These are phyloP conservation scores for Croton setiger DNA, from an alignment of 441 rosid species.

Conservation along the genomic window DNA sequence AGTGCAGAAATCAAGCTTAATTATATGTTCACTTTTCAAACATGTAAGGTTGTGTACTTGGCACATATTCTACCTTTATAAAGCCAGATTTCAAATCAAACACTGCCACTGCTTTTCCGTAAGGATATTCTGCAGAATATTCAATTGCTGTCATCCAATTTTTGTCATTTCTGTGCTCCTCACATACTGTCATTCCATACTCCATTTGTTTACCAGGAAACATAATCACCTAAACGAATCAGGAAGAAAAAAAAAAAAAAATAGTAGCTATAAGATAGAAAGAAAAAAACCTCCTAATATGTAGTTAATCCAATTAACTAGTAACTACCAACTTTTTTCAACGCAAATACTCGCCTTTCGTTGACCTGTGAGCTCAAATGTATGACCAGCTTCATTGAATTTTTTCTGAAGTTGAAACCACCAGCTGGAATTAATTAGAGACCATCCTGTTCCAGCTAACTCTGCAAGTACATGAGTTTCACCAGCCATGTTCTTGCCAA, in stretches of 20 bases:
- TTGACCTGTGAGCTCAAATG: constrained; percentile 10
- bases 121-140: constrained; percentile 27
- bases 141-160: constrained; percentile 24
- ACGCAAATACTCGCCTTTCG: constrained; percentile 9
- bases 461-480: constrained; percentile 20
- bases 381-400: not conserved
- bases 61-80: constrained; percentile 17
- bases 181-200: not conserved
- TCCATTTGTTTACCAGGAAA: not conserved
- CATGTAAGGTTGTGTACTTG: not conserved
- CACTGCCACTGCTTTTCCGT: constrained; percentile 30
- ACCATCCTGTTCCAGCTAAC: constrained; percentile 26
- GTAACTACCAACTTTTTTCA: no score
- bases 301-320: no score
- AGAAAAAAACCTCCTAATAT: no score
- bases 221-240: not conserved
- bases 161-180: not conserved
- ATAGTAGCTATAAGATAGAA: not conserved
- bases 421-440: constrained; percentile 25
- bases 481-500: constrained; percentile 17
- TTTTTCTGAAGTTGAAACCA: constrained; percentile 22
- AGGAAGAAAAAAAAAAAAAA: not conserved
- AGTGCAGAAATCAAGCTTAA: not conserved
- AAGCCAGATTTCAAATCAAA: constrained; percentile 25
- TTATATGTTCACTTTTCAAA: not conserved